A percentile compares a stretch with the other conserved stretches of the same genome.
Evolutionary conservation across 2,329 filamentous ascomycete genomes (phyloP).

Genomic region (Ceratocystis smalleyi): DNA sequence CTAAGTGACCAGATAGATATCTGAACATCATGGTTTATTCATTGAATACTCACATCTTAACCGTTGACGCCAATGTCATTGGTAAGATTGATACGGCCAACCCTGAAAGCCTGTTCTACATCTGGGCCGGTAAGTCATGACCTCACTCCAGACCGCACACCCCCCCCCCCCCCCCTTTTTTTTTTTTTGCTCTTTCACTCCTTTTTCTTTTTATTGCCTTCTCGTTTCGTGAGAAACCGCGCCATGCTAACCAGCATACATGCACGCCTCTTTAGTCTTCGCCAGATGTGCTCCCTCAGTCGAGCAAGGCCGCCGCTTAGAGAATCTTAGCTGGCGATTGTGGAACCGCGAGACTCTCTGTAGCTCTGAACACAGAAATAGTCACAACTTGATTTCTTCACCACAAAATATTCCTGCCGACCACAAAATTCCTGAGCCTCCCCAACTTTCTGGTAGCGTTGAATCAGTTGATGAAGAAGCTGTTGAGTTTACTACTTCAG

Average conservation of each 20-base stretch:
- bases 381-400: constrained; percentile 34
- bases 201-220: neutral
- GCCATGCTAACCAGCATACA: neutral
- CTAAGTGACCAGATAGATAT: constrained; percentile 23
- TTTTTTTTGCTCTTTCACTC: neutral
- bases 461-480: constrained; percentile 56
- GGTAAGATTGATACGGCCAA: constrained; percentile 90
- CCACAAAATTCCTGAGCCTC: constrained; percentile 38
- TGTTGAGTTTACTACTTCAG: constrained; percentile 40
- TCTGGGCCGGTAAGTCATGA: constrained; percentile 73
- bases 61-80: constrained; percentile 80
- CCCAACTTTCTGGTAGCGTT: constrained; percentile 61
- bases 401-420: constrained; percentile 35
- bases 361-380: constrained; percentile 36
- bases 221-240: neutral
- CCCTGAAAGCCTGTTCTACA: constrained; percentile 83
- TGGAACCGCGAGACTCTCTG: constrained; percentile 93
- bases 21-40: constrained; percentile 57
- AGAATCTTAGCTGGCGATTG: constrained; percentile 89
- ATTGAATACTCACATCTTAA: constrained; percentile 72
- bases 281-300: constrained; percentile 87
- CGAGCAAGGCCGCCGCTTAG: constrained; percentile 78
- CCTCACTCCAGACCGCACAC: neutral
- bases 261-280: constrained; percentile 48
- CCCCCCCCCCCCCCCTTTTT: neutral